Conservation (phyloP, 2,329 filamentous ascomycete species). For the Monosporascus ibericus region DNA sequence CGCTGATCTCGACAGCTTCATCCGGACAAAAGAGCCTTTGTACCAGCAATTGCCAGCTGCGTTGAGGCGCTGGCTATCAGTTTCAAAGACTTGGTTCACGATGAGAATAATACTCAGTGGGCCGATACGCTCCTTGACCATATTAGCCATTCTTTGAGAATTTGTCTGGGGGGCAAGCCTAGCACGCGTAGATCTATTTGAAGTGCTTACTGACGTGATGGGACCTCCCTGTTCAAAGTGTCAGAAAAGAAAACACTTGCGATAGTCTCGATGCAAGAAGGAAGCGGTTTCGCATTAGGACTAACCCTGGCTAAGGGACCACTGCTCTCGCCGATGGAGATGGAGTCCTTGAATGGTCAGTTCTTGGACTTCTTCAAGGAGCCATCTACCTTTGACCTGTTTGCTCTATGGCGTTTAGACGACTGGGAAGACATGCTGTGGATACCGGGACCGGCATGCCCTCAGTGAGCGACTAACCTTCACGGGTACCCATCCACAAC, state of each 20-base stretch:
- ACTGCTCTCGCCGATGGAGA: constrained; percentile 25
- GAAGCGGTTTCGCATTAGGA: constrained; percentile 30
- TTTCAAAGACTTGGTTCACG: constrained; percentile 35
- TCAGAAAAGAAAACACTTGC: constrained; percentile 21
- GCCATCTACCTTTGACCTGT: constrained; percentile 1
- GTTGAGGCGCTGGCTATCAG: constrained; percentile 34
- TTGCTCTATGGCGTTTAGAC: constrained; percentile 19
- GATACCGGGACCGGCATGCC: constrained; percentile 22
- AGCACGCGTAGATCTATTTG: background rate
- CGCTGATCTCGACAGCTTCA: constrained; percentile 15
- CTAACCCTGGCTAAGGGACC: constrained; percentile 26
- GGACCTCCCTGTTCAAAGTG: constrained; percentile 3
- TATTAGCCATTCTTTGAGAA: constrained; percentile 22
- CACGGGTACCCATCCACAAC: background rate
- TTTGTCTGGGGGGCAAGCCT: constrained; percentile 30
- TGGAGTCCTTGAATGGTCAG: constrained; percentile 30
- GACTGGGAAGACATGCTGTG: constrained; percentile 39
- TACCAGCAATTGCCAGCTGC: constrained; percentile 28
- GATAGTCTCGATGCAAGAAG: constrained; percentile 32
- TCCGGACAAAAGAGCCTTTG: constrained; percentile 33
- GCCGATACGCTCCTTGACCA: constrained; percentile 38
- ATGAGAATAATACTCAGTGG: constrained; percentile 33
- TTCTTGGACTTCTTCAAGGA: constrained; percentile 31
- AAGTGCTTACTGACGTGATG: background rate
- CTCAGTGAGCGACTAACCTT: constrained; percentile 2